These are phyloP conservation scores for Phaseolus coccineus DNA, from an alignment of 331 rosid species.

Conservation along the genomic window DNA sequence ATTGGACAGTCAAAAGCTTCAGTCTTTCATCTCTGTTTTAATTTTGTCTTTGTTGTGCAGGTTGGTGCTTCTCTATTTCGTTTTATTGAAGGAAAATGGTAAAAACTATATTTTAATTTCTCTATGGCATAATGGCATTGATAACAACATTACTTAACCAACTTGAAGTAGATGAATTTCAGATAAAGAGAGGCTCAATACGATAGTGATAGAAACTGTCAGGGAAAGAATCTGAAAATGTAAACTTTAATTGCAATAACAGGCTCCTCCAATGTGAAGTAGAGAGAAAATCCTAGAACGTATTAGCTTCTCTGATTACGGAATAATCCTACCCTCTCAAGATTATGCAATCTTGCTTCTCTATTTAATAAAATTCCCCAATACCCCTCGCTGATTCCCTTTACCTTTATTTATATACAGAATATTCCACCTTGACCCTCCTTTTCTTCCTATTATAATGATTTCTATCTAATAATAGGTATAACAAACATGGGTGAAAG, in stretches of 20 bases:
- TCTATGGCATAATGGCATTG: conserved; percentile 32
- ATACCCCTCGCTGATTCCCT: not conserved
- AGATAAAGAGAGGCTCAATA: conserved; percentile 21
- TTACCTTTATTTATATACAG: not conserved
- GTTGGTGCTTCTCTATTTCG: conserved; percentile 82
- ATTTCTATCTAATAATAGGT: not conserved
- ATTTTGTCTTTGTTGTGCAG: conserved; percentile 63
- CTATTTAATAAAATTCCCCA: not conserved
- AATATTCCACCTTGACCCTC: not conserved
- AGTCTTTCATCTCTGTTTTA: conserved; percentile 33
- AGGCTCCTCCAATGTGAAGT: not conserved
- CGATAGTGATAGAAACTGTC: not conserved
- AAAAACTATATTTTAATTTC: conserved; percentile 42
- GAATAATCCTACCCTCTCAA: not conserved
- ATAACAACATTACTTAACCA: conserved; percentile 22
- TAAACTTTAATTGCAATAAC: not conserved
- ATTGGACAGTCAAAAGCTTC: conserved; percentile 21
- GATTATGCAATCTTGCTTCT: not conserved
- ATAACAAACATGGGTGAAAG: conserved; percentile 4
- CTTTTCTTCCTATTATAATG: not conserved
- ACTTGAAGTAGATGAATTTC: conserved; percentile 20
- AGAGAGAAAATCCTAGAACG: not conserved
- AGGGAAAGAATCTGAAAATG: not conserved
- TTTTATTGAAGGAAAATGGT: conserved; percentile 88
- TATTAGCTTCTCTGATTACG: not conserved